Conservation (phyloP, 2,329 filamentous ascomycete genomes). For the Beauveria australis region DNA sequence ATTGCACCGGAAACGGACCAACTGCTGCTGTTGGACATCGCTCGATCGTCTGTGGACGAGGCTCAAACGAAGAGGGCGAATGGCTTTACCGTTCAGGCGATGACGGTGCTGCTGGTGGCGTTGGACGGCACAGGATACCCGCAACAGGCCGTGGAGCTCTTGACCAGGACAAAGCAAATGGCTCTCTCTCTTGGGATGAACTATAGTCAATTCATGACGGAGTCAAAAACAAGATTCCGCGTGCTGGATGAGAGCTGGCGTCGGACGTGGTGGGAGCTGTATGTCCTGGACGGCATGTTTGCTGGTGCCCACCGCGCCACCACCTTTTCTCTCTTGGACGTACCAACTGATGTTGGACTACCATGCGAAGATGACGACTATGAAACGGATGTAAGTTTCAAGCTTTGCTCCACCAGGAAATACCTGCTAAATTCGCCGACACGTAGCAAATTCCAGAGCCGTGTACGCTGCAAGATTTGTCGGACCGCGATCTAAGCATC, state of each 20-base stretch:
- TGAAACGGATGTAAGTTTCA: not conserved
- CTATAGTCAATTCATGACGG: not conserved
- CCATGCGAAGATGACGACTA: slow-evolving; percentile 9
- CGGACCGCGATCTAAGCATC: not conserved
- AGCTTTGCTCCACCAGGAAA: no score
- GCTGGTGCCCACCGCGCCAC: slow-evolving; percentile 37
- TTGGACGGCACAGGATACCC: not conserved
- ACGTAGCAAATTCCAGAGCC: not conserved
- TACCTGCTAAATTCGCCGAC: not conserved
- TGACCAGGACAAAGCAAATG: not conserved
- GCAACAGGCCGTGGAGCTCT: not conserved
- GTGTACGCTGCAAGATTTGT: not conserved
- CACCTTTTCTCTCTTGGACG: not conserved
- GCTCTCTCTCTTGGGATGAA: slow-evolving; percentile 30
- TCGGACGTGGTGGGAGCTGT: slow-evolving; percentile 73
- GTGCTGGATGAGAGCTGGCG: slow-evolving; percentile 67
- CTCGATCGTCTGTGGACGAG: not conserved
- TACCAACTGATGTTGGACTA: not conserved
- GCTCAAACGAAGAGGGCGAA: not conserved
- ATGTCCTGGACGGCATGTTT: slow-evolving; percentile 66
- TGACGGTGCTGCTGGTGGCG: not conserved
- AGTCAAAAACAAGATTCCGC: not conserved
- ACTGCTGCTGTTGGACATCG: not conserved
- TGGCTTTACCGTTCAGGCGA: slow-evolving; percentile 1
- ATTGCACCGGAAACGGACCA: not conserved